Evolutionary conservation across 352 stramenopile species (phyloP), one percentile per base, ranked within the genome.

Genomic region (Phytopythium sindhum): DNA sequence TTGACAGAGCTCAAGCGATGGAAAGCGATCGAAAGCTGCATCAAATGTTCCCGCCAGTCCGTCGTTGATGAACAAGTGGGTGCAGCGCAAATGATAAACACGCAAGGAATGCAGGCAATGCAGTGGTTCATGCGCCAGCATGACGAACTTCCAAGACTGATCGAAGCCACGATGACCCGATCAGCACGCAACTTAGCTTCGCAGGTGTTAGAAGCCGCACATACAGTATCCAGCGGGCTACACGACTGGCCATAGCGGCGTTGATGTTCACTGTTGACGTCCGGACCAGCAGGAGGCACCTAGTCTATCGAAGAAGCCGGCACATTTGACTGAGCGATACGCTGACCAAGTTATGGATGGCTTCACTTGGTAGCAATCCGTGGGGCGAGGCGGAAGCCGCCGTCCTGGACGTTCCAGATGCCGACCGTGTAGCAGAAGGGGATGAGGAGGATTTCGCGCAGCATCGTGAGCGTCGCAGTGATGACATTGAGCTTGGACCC

Each of bases 391-490:
- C 82, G 82, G 57, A 90, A 90, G 47, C 77, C 80, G 37, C 86
- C 86, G 61, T 95, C 86, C 35, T 71, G 66, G 15, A 78, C 75
- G 53, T 70, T 84, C 93, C 93, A 98, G 52, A 97, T 69, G 45
- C 90, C 89, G 29, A 97, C 44, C n/a, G 81, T 80, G 73, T 98
- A 98, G 71, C 88, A 97, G 28, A 97, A 57, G 39, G 78, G 75
- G 51, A 97, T 97, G 56, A 94, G 81, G 35, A 98, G 66, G 64
- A 98, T 95, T 63, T 98, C 93, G 23, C 93, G 86, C 31, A 97
- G 73, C 91, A 98, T 98, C 28, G 85, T 93, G 33, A 98, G 75
- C 12, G 88, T 93, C 14, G 92, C 93, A 1, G 75, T 84, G 60
- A 97, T 70, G 26, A 98, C 80, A 69, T 88, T 95, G 9, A 98